Percentiles rank a stretch among this genome's conserved stretches.
Conservation (phyloP, 495 filamentous ascomycete species). For the Jackrogersella minutella region DNA sequence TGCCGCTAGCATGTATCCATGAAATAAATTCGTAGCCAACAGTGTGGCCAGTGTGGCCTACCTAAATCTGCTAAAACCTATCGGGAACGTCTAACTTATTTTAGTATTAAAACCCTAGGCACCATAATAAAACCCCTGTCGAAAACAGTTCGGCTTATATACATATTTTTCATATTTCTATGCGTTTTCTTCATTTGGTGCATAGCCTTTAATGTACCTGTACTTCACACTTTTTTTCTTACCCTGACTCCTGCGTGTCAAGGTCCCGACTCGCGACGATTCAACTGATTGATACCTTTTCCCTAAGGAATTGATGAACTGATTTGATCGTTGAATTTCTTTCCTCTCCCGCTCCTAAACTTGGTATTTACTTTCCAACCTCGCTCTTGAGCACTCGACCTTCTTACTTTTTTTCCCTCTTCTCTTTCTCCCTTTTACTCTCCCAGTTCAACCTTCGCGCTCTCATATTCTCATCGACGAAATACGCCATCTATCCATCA, state of each 20-base stretch:
- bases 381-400: conserved; percentile 27
- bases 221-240: conserved; percentile 13
- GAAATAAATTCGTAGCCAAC: conserved; percentile 1
- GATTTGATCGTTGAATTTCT: conserved; percentile 37
- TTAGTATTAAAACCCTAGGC: conserved; percentile 34
- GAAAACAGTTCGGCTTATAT: conserved; percentile 1
- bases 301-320: conserved; percentile 33
- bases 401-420: conserved; percentile 35
- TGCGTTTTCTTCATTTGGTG: neutral
- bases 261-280: conserved; percentile 39
- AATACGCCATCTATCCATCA: conserved; percentile 1
- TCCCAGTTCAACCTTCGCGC: conserved; percentile 30
- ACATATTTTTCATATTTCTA: conserved; percentile 15
- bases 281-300: conserved; percentile 19
- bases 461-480: conserved; percentile 26
- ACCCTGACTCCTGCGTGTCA: conserved; percentile 40
- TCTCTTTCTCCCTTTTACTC: conserved; percentile 22
- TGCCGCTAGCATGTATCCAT: neutral
- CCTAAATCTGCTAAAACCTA: conserved; percentile 6
- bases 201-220: conserved; percentile 27
- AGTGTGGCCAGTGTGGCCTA: conserved; percentile 7
- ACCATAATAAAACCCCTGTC: conserved; percentile 3
- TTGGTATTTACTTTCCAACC: conserved; percentile 44
- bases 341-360: conserved; percentile 34
- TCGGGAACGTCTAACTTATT: conserved; percentile 31